A percentile compares a stretch with the other conserved stretches of the same genome.
Evolutionary conservation across 345 rosid genomes (phyloP).

Genomic region (Ceriops tagal): DNA sequence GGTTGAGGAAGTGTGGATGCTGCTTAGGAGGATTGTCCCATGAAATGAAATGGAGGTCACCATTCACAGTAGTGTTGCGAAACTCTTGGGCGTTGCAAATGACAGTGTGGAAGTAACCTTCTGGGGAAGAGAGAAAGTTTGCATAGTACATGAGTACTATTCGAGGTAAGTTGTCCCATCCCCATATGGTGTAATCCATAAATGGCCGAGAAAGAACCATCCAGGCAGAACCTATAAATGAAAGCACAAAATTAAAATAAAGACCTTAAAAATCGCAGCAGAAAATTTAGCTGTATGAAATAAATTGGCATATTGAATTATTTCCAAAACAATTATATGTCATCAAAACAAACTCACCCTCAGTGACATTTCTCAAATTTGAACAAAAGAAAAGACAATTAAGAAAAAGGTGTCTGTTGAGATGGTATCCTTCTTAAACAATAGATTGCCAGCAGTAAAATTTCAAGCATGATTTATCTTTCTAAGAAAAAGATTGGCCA

Average conservation of each 20-base stretch:
- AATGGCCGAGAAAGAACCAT: slow-evolving; percentile 93
- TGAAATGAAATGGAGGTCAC: slow-evolving; percentile 87
- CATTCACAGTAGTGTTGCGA: slow-evolving; percentile 86
- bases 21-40: slow-evolving; percentile 99
- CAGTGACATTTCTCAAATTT: not conserved
- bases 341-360: not conserved
- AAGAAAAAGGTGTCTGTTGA: too few relatives aligned
- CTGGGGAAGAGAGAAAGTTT: slow-evolving; percentile 92
- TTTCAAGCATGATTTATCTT: too few relatives aligned
- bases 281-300: not conserved
- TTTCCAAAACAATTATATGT: not conserved
- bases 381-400: too few relatives aligned
- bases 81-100: slow-evolving; percentile 83
- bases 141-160: slow-evolving; percentile 85
- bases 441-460: too few relatives aligned
- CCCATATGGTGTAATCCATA: slow-evolving; percentile 94
- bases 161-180: slow-evolving; percentile 97
- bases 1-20: slow-evolving; percentile 73
- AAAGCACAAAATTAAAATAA: not conserved
- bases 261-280: not conserved
- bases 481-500: not conserved
- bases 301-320: too few relatives aligned
- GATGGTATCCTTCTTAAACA: too few relatives aligned
- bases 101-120: slow-evolving; percentile 96
- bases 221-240: slow-evolving; percentile 87